Percentiles rank a stretch among this genome's conserved stretches.
phyloP scores from a whole-genome alignment of 129 eudicot species.

The Lonicera japonica region DNA sequence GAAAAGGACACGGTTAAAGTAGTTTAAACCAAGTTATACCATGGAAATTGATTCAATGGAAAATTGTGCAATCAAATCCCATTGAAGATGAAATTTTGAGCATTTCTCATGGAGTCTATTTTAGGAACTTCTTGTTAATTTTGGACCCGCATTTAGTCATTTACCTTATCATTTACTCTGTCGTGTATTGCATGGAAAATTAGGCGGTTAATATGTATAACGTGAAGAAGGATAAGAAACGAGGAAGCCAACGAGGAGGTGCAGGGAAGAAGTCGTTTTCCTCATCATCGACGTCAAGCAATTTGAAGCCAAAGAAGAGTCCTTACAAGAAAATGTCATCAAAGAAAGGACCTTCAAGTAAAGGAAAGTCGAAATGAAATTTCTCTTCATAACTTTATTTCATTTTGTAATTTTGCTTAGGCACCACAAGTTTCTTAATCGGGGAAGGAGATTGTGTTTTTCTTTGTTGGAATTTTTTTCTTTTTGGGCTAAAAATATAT shows the following conservation, averaged over 20 bases:
- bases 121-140: too few species aligned
- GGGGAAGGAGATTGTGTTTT: neutral
- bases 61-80: too few species aligned
- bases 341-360: constrained; percentile 34
- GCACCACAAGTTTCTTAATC: neutral
- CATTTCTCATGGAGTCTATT: too few species aligned
- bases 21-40: too few species aligned
- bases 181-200: constrained; percentile 6
- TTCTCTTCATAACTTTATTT: neutral
- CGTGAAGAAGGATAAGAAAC: constrained; percentile 72
- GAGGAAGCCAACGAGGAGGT: constrained; percentile 44
- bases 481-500: too few species aligned
- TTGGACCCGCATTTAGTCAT: too few species aligned
- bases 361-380: constrained; percentile 59
- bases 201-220: constrained; percentile 94
- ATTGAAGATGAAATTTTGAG: too few species aligned
- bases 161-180: too few species aligned
- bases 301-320: constrained; percentile 45
- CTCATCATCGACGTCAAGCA: constrained; percentile 44
- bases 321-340: constrained; percentile 51
- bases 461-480: constrained; percentile 5
- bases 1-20: too few species aligned
- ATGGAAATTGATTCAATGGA: too few species aligned
- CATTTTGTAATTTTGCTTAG: neutral
- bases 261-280: constrained; percentile 7